Conservation (phyloP, 2,329 filamentous ascomycete genomes). For the Cladosporium sp. region DNA sequence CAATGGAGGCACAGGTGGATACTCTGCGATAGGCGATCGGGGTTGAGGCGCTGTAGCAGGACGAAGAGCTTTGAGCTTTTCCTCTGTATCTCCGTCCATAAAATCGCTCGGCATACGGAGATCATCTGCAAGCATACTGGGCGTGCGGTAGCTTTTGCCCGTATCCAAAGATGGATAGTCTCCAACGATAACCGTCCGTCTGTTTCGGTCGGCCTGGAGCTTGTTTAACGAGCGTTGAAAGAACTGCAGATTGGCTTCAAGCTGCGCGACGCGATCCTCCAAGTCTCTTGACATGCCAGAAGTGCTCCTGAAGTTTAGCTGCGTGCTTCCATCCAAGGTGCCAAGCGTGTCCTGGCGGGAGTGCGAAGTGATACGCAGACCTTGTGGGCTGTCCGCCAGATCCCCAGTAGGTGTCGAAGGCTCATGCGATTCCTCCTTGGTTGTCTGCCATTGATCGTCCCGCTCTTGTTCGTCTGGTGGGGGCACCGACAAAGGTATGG, state of each 20-base stretch:
- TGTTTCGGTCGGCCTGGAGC: conserved; percentile 34
- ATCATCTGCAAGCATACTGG: conserved; percentile 37
- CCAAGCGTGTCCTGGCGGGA: conserved; percentile 10
- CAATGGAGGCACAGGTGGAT: conserved; percentile 14
- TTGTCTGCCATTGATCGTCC: conserved; percentile 17
- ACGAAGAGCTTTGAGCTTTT: conserved; percentile 25
- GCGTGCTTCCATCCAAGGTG: conserved; percentile 14
- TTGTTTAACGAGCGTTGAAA: conserved; percentile 37
- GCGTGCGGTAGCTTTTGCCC: conserved; percentile 26
- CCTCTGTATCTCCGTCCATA: conserved; percentile 26
- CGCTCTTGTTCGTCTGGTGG: conserved; percentile 19
- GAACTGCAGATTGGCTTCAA: conserved; percentile 35
- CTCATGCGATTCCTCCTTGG: background rate
- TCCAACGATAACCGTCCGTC: conserved; percentile 34
- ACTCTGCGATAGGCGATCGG: conserved; percentile 9
- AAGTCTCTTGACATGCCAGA: conserved; percentile 30
- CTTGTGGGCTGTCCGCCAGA: background rate
- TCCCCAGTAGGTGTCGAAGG: background rate
- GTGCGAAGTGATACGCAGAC: conserved; percentile 2
- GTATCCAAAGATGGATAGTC: conserved; percentile 15
- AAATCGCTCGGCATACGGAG: conserved; percentile 27
- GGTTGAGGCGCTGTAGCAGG: conserved; percentile 25
- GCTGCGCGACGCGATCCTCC: conserved; percentile 37
- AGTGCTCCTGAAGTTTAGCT: conserved; percentile 11
- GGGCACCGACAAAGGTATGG: conserved; percentile 14